These are phyloP conservation scores for Picea glauca DNA, from an alignment of 75 land plant genomes.

Conservation along the genomic window DNA sequence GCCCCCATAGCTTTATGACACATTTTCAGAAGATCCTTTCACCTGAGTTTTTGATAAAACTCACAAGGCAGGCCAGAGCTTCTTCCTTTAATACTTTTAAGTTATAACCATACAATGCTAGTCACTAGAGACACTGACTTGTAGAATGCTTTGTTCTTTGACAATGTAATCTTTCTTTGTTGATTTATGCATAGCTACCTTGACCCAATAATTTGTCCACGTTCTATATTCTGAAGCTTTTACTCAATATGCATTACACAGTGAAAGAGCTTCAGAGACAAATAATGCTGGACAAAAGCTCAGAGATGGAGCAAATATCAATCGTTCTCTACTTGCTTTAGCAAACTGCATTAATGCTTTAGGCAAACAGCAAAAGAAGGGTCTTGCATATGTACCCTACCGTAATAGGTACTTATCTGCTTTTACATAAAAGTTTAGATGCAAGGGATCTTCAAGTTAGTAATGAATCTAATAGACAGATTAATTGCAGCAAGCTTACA, in stretches of 20 bases:
- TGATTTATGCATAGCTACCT: not conserved
- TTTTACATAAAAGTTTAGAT: not conserved
- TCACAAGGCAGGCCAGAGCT: no score
- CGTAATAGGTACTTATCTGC: conserved; percentile 70
- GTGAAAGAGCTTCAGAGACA: conserved; percentile 99
- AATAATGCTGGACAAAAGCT: conserved; percentile 94
- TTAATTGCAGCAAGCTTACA: conserved; percentile 80
- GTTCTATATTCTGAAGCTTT: not conserved
- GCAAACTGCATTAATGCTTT: conserved; percentile 98
- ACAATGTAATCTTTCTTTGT: not conserved
- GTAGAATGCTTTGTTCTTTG: not conserved
- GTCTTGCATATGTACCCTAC: conserved; percentile 97
- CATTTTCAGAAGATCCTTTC: no score
- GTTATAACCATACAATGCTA: no score
- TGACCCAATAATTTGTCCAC: not conserved
- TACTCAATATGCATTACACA: conserved; percentile 13
- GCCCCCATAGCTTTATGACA: no score
- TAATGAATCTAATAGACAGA: conserved; percentile 2
- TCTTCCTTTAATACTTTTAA: no score
- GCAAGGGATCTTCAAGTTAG: not conserved
- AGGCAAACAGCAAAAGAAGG: conserved; percentile 95
- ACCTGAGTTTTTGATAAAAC: no score
- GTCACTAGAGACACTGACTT: no score
- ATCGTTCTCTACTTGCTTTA: conserved; percentile 93
- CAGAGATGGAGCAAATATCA: conserved; percentile 96